Conservation (phyloP, 2,329 filamentous ascomycete species). For the Fusarium sp. region DNA sequence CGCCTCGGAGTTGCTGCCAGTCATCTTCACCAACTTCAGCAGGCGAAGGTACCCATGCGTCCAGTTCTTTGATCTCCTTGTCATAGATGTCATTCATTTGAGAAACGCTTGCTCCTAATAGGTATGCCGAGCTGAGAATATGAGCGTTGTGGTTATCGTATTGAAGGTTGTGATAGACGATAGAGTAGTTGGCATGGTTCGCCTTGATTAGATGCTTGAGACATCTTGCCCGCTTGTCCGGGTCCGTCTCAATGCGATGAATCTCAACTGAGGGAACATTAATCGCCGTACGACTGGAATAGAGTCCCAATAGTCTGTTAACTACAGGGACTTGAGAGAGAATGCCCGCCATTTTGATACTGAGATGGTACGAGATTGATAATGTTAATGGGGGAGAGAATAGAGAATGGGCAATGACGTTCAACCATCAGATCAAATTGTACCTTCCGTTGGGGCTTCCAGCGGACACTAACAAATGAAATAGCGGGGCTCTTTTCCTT, state of each 20-base stretch:
- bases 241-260: constrained; percentile 81
- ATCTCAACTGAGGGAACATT: constrained; percentile 75
- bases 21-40: constrained; percentile 84
- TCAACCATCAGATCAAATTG: constrained; percentile 23
- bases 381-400: constrained; percentile 16
- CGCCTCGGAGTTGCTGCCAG: constrained; percentile 87
- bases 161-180: constrained; percentile 78
- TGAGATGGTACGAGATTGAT: constrained; percentile 14
- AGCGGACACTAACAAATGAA: constrained; percentile 40
- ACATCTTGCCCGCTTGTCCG: constrained; percentile 82
- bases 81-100: constrained; percentile 88
- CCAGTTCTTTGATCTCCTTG: constrained; percentile 74
- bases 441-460: constrained; percentile 42
- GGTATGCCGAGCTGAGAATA: constrained; percentile 84
- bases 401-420: constrained; percentile 40
- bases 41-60: constrained; percentile 85
- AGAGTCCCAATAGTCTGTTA: constrained; percentile 43
- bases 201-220: constrained; percentile 91
- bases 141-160: constrained; percentile 89
- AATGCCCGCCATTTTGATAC: constrained; percentile 49
- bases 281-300: constrained; percentile 54
- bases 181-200: constrained; percentile 90
- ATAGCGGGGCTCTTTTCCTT: constrained; percentile 43
- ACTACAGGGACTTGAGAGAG: constrained; percentile 50
- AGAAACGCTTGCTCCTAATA: constrained; percentile 78